Evolutionary conservation across 2,329 filamentous ascomycete species (phyloP).

Genomic region (Penicillium sp.): DNA sequence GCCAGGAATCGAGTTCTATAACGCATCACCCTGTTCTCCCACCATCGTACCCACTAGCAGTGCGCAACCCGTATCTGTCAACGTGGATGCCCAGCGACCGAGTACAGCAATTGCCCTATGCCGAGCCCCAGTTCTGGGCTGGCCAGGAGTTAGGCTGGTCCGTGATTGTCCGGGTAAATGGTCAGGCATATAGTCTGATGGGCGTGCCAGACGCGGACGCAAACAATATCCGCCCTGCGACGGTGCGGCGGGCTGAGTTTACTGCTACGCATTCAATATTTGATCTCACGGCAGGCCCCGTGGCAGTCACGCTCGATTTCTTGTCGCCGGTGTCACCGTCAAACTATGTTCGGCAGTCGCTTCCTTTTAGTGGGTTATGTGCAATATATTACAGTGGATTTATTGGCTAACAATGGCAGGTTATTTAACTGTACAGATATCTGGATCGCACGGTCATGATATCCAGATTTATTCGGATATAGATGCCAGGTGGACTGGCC

Average conservation of each 20-base stretch:
- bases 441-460: slow-evolving; percentile 16
- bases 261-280: slow-evolving; percentile 39
- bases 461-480: slow-evolving; percentile 40
- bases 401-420: slow-evolving; percentile 17
- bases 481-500: slow-evolving; percentile 39
- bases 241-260: slow-evolving; percentile 31
- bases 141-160: slow-evolving; percentile 38
- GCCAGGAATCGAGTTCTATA: slow-evolving; percentile 8
- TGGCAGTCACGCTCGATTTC: slow-evolving; percentile 36
- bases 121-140: slow-evolving; percentile 38
- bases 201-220: slow-evolving; percentile 26
- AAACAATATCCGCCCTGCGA: slow-evolving; percentile 24
- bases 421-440: slow-evolving; percentile 36
- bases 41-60: slow-evolving; percentile 40
- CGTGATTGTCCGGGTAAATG: slow-evolving; percentile 37
- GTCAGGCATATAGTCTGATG: slow-evolving; percentile 37
- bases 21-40: slow-evolving; percentile 26
- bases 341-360: slow-evolving; percentile 37
- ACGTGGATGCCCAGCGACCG: slow-evolving; percentile 39
- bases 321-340: slow-evolving; percentile 39
- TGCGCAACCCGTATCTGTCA: slow-evolving; percentile 39
- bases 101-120: slow-evolving; percentile 30
- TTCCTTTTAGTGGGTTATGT: slow-evolving; percentile 33
- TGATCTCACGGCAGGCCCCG: slow-evolving; percentile 30
- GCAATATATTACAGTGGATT: background rate